Conservation (phyloP, 331 rosid species). For the Quercus phellos region DNA sequence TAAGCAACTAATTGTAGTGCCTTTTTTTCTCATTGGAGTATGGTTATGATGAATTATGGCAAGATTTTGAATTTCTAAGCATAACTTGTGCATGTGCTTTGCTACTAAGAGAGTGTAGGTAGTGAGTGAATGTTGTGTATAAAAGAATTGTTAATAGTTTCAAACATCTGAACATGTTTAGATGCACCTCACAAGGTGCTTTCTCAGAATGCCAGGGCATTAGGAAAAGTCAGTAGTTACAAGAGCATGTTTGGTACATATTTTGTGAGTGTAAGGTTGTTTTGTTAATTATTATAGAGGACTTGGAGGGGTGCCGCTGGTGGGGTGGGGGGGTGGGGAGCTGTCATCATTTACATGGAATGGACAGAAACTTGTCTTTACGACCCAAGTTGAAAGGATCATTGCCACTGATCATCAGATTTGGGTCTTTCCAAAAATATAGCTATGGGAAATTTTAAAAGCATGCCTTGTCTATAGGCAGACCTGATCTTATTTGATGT, state of each 20-base stretch:
- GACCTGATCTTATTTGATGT: background rate
- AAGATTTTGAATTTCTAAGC: background rate
- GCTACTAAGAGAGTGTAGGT: background rate
- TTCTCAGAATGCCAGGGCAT: background rate
- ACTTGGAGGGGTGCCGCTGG: background rate
- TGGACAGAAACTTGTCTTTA: background rate
- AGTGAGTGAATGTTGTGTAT: background rate
- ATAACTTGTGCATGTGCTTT: background rate
- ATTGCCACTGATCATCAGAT: background rate
- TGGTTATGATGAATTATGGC: background rate
- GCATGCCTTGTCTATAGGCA: background rate
- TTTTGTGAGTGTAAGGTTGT: background rate
- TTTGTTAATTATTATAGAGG: background rate
- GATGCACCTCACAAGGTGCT: background rate
- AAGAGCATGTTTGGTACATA: background rate
- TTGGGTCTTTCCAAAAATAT: background rate
- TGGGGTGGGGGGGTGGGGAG: too few species aligned
- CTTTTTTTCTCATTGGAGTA: background rate
- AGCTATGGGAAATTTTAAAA: background rate
- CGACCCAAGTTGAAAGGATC: background rate
- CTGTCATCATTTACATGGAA: background rate
- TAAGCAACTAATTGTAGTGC: slow-evolving; percentile 9
- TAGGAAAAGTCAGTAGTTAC: background rate
- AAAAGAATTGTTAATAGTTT: background rate
- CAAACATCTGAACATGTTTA: background rate